phyloP scores from a whole-genome alignment of 495 filamentous ascomycete genomes.

The Lasiosphaeria ovina region DNA sequence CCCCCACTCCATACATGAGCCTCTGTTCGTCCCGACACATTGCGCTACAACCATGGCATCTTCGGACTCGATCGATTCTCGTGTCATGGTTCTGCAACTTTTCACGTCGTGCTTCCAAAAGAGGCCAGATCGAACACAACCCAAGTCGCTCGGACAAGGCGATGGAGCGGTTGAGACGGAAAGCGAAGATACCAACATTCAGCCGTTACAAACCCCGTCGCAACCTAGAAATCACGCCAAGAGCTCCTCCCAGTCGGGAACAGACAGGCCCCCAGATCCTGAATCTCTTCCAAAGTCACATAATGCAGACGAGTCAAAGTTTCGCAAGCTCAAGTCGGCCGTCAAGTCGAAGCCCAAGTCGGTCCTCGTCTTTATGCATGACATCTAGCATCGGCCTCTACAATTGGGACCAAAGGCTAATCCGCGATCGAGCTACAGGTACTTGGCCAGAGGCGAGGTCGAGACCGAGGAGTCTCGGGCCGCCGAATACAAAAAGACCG shows the following conservation, averaged over 20 bases:
- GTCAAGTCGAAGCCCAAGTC: slow-evolving; percentile 21
- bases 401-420: background rate
- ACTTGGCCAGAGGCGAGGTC: slow-evolving; percentile 14
- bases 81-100: slow-evolving; percentile 23
- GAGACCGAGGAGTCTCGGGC: background rate
- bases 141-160: slow-evolving; percentile 17
- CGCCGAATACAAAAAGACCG: too few species aligned
- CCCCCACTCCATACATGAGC: slow-evolving; percentile 10
- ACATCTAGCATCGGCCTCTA: background rate
- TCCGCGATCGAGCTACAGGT: slow-evolving; percentile 6
- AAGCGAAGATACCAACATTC: slow-evolving; percentile 18
- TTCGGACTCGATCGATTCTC: slow-evolving; percentile 5
- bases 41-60: slow-evolving; percentile 7
- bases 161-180: slow-evolving; percentile 26
- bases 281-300: background rate
- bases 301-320: slow-evolving; percentile 14
- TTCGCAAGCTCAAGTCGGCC: slow-evolving; percentile 11
- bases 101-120: slow-evolving; percentile 31
- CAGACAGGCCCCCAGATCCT: background rate
- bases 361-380: slow-evolving; percentile 4
- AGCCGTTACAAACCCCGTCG: slow-evolving; percentile 2
- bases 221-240: background rate
- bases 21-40: background rate
- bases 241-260: background rate
- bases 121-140: slow-evolving; percentile 9